Evolutionary conservation across 2,329 filamentous ascomycete genomes (phyloP), one percentile per base, ranked within the genome.

Genomic region (Purpureocillium lavendulum): DNA sequence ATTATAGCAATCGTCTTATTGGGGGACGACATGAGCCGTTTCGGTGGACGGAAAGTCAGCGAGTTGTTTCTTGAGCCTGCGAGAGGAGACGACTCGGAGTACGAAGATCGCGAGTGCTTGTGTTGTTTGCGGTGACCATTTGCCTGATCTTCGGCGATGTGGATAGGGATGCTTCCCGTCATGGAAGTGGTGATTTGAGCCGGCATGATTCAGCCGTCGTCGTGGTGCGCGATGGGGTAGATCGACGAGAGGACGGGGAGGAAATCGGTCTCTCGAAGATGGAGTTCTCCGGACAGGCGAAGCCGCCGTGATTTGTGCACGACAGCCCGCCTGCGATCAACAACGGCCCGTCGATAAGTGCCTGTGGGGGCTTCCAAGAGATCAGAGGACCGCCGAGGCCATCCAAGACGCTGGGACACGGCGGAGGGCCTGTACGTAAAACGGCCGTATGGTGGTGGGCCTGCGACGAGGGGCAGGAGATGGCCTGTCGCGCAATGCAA

Each of bases 1-100:
- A 97, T 89, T 57, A 95, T 82, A 58, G 89, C 90, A 55, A 94
- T 87, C 40, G 85, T 92, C 68, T 89, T 92, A 58, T 76, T 72
- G 33, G 75, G 73, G 24, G 68, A 66, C 43, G 72, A 70, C 65
- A 75, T 77, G 49, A 73, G 64, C 49, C 75, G 69, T 59, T 79
- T 79, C 35, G 71, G 61, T 13, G 75, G 75, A 15, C 75, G 74
- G 50, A 77, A 77, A n/a, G 69, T 77, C 43, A 77, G 51, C 16
- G 75, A 79, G 49, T 76, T 78, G 49, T 77, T 79, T 49, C 75
- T 65, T 13, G 75, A 75, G 42, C 51, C 56, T 38, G 67, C 61
- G 36, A 78, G 64, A 9, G 74, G 70, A 8, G 75, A 78, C n/a
- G 67, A 61, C 40, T 79, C 75, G 18, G 75, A 76, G 56, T 79